Base-by-base conservation (phyloP, 1,284 basidiomycete genomes). In the Leucoagaricus sp. region DNA sequence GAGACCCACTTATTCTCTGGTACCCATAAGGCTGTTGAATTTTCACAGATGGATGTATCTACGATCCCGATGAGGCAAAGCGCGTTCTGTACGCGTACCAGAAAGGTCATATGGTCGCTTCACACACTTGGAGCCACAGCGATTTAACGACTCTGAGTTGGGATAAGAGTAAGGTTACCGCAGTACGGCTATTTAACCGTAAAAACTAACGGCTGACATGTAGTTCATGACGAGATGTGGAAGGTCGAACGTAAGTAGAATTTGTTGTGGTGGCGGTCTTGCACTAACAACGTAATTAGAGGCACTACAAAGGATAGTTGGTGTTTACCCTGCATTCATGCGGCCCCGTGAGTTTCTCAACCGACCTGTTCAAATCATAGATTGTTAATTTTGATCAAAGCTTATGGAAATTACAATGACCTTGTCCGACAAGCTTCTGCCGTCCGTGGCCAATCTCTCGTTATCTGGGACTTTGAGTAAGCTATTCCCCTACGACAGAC, bases 381-480 rank as follows among this genome's bases (percentile, higher is more conserved):
- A 15, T n/a, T 21, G 25, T 19, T 19, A 49, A 28, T 53, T 23
- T 42, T 29, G 29, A 47, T 55, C 49, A 47, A 17, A 28, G 72
- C 74, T 10, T 76, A 71, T 55, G 74, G 73, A 17, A 68, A 60
- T 42, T 76, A 76, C 67, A 80, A 81, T 66, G 71, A 77, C 61
- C 69, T 67, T 7, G 77, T 79, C 8, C 67, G 75, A 23, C 60
- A 73, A 42, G 77, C 75, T 13, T 72, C 80, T 17, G 58, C 56
- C 42, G 59, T 65, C 28, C 62, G 67, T 41, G 64, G 67, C 8
- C 69, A 72, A 60, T 68, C 55, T 10, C 57, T 75, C 25, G 69
- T 72, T 4, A 57, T 67, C 38, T 76, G 75, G 75, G 73, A 77
- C 60, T 75, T 78, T 36, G 76, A 75, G 67, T 77, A 58, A 33